Base-by-base conservation (phyloP, 2,329 filamentous ascomycete genomes). In the Sporothrix dimorphospora region DNA sequence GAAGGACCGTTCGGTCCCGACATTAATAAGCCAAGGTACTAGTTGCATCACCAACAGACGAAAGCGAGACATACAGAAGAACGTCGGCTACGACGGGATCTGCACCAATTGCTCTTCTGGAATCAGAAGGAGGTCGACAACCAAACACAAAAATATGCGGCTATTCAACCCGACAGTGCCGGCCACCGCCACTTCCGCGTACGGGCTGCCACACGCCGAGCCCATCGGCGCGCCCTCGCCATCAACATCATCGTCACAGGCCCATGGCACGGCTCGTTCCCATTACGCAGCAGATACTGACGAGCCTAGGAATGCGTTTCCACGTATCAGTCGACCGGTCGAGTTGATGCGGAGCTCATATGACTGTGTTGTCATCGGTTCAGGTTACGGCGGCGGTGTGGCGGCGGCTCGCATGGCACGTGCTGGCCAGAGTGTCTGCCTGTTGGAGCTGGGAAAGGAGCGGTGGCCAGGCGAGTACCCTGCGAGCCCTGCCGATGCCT, bases 391-490 rank as follows among this genome's bases (percentile, higher is more conserved):
- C 30, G 90, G 89, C 51, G 87, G 86, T 30, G 87, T 92, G 24
- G 90, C 90, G 2, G 90, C 90, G 0, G 88, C 88, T 27, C 84
- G 89, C 12, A 88, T 91, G 85, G 86, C 89, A 3, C 84, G 90
- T 70, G 86, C 86, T 1, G 86, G 83, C 2, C 84, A 90, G 77
- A 85, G 82, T 1, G 90, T 92, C 1, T 91, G 89, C 73, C 79
- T 92, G 21, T 82, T 92, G 0, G 90, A 92, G 78, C 82, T 88
- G 21, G 90, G 90, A 1, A 82, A 85, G 72, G 90, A 92, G 79
- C 85, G 83, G 73, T 91, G 89, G 90, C 89, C 89, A 1, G 89
- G 89, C 4, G 88, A 91, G 77, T 91, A 89, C 74, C 89, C 89
- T 0, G 82, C 80, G 30, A 83, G 81, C 0, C 76, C 85, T 0